These are phyloP conservation scores for Diaporthe ampelina DNA, from an alignment of 2,329 filamentous ascomycete genomes.

Conservation along the genomic window DNA sequence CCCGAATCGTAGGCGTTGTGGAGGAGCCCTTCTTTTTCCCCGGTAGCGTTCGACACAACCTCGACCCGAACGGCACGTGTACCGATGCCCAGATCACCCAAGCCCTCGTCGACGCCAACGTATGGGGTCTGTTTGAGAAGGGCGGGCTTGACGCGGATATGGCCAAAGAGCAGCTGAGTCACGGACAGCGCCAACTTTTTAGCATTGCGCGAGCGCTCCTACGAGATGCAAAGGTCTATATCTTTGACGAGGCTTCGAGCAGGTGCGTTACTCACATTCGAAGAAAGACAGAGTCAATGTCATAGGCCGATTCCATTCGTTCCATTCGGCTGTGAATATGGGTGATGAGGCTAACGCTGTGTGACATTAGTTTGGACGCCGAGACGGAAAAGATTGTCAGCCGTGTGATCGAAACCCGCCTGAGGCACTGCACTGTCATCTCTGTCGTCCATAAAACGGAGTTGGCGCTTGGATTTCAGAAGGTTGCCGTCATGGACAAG, in stretches of 20 bases:
- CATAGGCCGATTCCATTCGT: background rate
- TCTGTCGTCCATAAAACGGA: background rate
- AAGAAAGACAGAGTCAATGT: background rate
- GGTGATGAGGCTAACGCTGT: background rate
- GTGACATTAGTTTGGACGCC: background rate
- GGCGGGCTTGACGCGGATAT: constrained; percentile 21
- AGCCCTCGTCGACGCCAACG: background rate
- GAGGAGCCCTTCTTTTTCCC: constrained; percentile 2
- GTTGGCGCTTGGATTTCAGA: background rate
- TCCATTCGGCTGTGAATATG: background rate
- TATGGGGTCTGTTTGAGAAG: background rate
- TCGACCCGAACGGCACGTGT: background rate
- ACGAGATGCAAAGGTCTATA: constrained; percentile 60
- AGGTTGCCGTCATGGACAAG: background rate
- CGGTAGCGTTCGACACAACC: background rate
- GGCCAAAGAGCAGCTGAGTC: no score
- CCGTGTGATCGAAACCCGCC: background rate
- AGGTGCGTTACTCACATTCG: background rate
- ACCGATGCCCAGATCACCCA: background rate
- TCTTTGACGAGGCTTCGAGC: constrained; percentile 68
- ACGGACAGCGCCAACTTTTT: constrained; percentile 49
- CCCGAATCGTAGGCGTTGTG: background rate
- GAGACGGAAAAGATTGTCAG: background rate
- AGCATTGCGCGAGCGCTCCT: constrained; percentile 73
- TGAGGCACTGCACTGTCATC: background rate